Evolutionary conservation across 2,329 filamentous ascomycete genomes (phyloP).

Genomic region (Aspergillus felis): DNA sequence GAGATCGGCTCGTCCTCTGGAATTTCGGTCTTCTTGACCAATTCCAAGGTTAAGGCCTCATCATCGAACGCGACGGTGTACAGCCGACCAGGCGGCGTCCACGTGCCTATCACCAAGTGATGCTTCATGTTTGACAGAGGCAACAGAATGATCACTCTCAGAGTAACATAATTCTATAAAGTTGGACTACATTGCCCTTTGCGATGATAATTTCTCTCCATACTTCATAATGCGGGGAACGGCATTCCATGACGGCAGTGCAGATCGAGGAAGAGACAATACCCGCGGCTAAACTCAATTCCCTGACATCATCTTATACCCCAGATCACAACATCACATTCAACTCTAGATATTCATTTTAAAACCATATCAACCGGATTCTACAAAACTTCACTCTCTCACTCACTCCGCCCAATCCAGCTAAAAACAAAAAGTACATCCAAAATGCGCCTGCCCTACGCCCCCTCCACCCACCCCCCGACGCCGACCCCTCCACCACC

Average conservation of each 20-base stretch:
- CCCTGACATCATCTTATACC: too few relatives aligned
- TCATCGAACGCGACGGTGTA: constrained; percentile 88
- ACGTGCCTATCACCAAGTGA: constrained; percentile 88
- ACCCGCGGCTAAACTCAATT: background rate
- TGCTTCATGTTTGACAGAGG: constrained; percentile 62
- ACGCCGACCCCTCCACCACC: constrained; percentile 24
- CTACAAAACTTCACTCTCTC: too few relatives aligned
- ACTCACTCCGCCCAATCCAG: too few relatives aligned
- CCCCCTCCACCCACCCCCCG: constrained; percentile 22
- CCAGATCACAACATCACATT: background rate
- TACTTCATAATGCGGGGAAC: too few relatives aligned
- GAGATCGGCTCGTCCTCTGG: constrained; percentile 82
- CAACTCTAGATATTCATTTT: too few relatives aligned
- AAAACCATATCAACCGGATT: too few relatives aligned
- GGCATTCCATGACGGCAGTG: background rate
- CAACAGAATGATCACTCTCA: too few relatives aligned
- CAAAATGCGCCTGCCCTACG: constrained; percentile 37
- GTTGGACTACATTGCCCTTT: too few relatives aligned
- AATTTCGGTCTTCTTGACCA: constrained; percentile 78
- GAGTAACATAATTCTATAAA: background rate
- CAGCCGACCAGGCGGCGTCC: constrained; percentile 84
- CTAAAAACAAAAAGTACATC: too few relatives aligned
- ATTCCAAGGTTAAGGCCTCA: constrained; percentile 66
- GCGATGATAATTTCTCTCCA: too few relatives aligned
- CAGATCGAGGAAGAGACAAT: background rate